phyloP scores from a whole-genome alignment of 164 flowering plant species.

The Hamamelis virginiana region DNA sequence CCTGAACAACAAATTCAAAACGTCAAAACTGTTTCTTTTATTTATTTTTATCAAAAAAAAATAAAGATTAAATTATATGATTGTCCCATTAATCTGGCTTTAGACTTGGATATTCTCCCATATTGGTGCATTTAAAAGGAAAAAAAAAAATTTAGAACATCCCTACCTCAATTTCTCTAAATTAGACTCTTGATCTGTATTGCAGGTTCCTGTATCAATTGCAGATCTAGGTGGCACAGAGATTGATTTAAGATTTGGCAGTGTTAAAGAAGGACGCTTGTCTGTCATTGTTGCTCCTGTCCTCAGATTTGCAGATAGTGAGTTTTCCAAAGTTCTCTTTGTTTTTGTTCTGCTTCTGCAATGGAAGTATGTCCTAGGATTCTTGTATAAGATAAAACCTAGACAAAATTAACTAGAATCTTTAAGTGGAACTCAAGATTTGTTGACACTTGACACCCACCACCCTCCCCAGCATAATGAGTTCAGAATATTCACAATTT shows the following conservation, averaged over 20 bases:
- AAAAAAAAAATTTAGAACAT: no score
- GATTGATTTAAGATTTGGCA: constrained; percentile 89
- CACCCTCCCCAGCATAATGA: not conserved
- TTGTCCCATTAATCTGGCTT: no score
- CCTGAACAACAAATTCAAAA: no score
- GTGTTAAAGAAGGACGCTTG: constrained; percentile 70
- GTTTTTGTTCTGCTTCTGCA: not conserved
- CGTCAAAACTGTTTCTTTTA: no score
- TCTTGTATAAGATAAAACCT: not conserved
- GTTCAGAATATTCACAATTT: not conserved
- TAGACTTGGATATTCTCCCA: not conserved
- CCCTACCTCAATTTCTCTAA: not conserved
- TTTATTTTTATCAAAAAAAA: no score
- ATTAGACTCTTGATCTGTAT: not conserved
- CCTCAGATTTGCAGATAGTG: constrained; percentile 80
- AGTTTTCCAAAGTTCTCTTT: constrained; percentile 12
- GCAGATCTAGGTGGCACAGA: constrained; percentile 98
- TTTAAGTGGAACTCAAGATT: not conserved
- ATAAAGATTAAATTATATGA: no score
- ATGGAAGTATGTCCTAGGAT: no score
- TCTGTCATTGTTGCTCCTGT: constrained; percentile 93
- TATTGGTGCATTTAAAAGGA: no score
- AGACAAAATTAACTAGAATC: not conserved
- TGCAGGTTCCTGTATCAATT: constrained; percentile 92
- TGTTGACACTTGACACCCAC: no score